A percentile compares a stretch with the other conserved stretches of the same genome.
These are phyloP conservation scores for Fusarium nematophilum DNA, from an alignment of 2,329 filamentous ascomycete genomes.

Conservation along the genomic window DNA sequence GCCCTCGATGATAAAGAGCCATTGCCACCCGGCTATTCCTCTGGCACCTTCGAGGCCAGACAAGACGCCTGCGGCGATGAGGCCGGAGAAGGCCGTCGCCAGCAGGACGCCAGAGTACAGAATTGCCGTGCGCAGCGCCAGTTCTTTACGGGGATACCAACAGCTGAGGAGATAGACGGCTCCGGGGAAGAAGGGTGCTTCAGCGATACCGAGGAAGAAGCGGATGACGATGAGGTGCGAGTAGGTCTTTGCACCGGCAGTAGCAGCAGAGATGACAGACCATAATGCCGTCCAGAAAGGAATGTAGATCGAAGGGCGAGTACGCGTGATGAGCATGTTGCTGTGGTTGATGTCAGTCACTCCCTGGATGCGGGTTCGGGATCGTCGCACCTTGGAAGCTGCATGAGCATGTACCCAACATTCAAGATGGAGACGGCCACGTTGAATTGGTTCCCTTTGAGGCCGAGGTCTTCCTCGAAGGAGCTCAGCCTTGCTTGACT, in stretches of 20 bases:
- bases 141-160: constrained; percentile 43
- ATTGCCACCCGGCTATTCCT: constrained; percentile 67
- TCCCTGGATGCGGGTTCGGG: not conserved
- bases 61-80: constrained; percentile 48
- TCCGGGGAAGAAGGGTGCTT: constrained; percentile 46
- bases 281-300: constrained; percentile 50
- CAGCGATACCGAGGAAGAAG: constrained; percentile 50
- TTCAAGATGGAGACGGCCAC: constrained; percentile 43
- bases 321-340: constrained; percentile 37
- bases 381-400: constrained; percentile 18
- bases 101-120: constrained; percentile 39
- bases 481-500: constrained; percentile 40
- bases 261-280: constrained; percentile 57
- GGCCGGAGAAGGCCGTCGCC: constrained; percentile 36
- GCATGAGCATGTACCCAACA: constrained; percentile 38
- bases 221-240: constrained; percentile 48
- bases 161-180: constrained; percentile 29
- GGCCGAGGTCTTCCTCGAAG: constrained; percentile 40
- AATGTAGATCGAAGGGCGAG: constrained; percentile 37
- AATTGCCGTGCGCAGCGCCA: constrained; percentile 37
- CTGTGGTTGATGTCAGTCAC: not conserved
- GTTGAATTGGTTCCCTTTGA: constrained; percentile 39
- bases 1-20: constrained; percentile 67
- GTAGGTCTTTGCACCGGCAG: constrained; percentile 49
- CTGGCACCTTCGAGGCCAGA: constrained; percentile 46